phyloP scores from a whole-genome alignment of 129 eudicot species.

The Heracleum sosnowskyi region DNA sequence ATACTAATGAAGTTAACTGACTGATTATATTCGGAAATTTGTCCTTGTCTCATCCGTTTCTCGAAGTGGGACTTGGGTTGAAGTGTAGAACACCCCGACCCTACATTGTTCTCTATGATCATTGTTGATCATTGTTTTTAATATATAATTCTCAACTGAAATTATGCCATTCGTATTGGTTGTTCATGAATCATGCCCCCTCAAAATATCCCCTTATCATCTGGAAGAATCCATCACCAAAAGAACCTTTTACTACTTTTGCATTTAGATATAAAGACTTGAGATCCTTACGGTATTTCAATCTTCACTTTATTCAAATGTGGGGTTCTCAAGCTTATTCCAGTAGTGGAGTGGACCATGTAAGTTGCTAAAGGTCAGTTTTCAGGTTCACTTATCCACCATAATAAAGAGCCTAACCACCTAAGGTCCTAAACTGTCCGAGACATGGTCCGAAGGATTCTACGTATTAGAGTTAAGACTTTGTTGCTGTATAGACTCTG shows the following conservation, averaged over 20 bases:
- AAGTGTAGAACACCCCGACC: too few relatives aligned
- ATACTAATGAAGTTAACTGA: too few relatives aligned
- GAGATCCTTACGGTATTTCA: background rate
- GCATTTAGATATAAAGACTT: background rate
- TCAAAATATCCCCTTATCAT: slow-evolving; percentile 8
- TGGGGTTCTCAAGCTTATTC: slow-evolving; percentile 5
- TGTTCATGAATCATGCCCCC: slow-evolving; percentile 8
- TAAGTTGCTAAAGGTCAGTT: background rate
- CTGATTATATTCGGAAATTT: too few relatives aligned
- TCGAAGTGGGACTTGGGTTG: too few relatives aligned
- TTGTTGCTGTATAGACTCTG: background rate
- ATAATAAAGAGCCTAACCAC: background rate
- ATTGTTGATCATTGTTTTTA: too few relatives aligned
- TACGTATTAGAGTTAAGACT: background rate
- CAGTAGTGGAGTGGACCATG: slow-evolving; percentile 11
- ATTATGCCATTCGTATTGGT: slow-evolving; percentile 5
- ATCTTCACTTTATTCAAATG: slow-evolving; percentile 3
- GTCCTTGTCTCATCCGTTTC: too few relatives aligned
- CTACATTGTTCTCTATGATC: background rate
- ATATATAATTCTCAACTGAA: background rate
- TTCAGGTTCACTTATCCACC: slow-evolving; percentile 1
- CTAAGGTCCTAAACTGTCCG: background rate
- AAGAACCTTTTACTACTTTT: slow-evolving; percentile 17
- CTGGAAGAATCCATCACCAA: slow-evolving; percentile 14
- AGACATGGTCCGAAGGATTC: slow-evolving; percentile 10